phyloP scores from a whole-genome alignment of 176 grass and related monocot species.

The Tillandsia fasciculata region DNA sequence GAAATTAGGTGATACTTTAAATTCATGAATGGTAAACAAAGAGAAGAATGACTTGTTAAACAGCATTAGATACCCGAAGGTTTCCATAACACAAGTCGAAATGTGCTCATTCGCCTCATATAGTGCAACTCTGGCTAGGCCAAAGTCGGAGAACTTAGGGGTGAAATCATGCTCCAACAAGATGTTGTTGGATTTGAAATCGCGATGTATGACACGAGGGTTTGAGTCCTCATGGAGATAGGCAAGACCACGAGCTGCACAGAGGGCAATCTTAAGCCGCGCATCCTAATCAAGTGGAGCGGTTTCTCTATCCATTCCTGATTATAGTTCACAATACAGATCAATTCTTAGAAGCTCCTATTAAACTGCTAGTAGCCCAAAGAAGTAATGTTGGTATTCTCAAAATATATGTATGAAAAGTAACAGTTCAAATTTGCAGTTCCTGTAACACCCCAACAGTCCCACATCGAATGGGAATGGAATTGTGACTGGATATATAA shows the following conservation, averaged over 20 bases:
- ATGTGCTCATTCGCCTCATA: constrained; percentile 88
- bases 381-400: too few species aligned
- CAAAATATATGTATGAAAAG: too few species aligned
- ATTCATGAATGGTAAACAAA: constrained; percentile 10
- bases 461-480: too few species aligned
- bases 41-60: constrained; percentile 11
- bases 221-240: constrained; percentile 98
- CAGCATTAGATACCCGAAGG: constrained; percentile 67
- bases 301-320: constrained; percentile 59
- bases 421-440: too few species aligned
- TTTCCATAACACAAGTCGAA: constrained; percentile 94
- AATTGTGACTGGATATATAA: too few species aligned
- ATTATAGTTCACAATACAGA: constrained; percentile 8
- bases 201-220: constrained; percentile 96
- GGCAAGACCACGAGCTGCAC: constrained; percentile 72
- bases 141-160: constrained; percentile 93
- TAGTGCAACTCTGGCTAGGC: constrained; percentile 62
- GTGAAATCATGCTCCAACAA: constrained; percentile 84
- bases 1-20: constrained; percentile 13
- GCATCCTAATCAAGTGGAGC: constrained; percentile 64
- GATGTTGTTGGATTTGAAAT: constrained; percentile 98
- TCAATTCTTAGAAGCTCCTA: not conserved
- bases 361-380: too few species aligned
- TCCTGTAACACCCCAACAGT: too few species aligned
- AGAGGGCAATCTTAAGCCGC: constrained; percentile 87